These are phyloP conservation scores for Batkoa obscura DNA, from an alignment of 371 early-diverging fungal species.

Conservation along the genomic window DNA sequence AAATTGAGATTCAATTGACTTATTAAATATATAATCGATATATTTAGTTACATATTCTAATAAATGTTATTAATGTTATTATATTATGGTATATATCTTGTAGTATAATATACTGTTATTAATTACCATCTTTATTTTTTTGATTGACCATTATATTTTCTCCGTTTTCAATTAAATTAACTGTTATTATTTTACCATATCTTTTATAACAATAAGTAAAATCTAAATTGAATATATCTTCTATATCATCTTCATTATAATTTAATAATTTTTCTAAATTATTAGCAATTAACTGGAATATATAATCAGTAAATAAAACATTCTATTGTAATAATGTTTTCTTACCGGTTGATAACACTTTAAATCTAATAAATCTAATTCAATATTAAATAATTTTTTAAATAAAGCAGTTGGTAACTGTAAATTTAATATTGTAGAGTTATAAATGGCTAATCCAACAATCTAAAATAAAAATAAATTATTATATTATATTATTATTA, in stretches of 20 bases:
- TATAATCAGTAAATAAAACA: too few relatives aligned
- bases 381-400: conserved; percentile 57
- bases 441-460: conserved; percentile 84
- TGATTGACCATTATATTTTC: conserved; percentile 48
- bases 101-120: too few relatives aligned
- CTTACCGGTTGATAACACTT: conserved; percentile 31
- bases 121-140: conserved; percentile 22
- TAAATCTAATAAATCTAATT: conserved; percentile 26
- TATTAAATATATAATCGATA: conserved; percentile 26
- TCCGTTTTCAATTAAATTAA: conserved; percentile 50
- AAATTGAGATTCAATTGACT: conserved; percentile 57
- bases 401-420: conserved; percentile 78
- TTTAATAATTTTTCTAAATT: too few relatives aligned
- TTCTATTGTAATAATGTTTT: background rate
- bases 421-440: conserved; percentile 74
- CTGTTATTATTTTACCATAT: conserved; percentile 41
- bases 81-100: too few relatives aligned
- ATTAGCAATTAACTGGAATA: too few relatives aligned
- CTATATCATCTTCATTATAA: too few relatives aligned
- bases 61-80: background rate
- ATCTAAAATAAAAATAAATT: conserved; percentile 20
- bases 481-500: too few relatives aligned
- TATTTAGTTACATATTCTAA: conserved; percentile 50
- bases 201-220: conserved; percentile 59
- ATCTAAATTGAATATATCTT: conserved; percentile 9